These are phyloP conservation scores for Thermoascus crustaceus DNA, from an alignment of 2,329 filamentous ascomycete genomes.

Conservation along the genomic window DNA sequence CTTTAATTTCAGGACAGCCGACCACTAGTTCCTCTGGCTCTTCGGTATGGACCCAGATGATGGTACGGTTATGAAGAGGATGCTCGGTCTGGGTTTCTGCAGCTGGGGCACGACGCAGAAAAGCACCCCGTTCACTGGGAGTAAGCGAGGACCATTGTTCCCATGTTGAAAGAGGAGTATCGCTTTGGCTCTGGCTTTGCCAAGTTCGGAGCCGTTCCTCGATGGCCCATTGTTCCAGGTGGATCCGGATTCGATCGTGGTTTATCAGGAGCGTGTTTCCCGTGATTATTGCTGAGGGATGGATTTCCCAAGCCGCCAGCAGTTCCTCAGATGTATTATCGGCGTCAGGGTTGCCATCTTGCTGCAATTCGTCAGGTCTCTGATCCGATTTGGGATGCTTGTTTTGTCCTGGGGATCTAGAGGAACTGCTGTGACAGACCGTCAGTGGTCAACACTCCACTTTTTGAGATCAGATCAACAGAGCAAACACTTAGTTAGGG, in stretches of 20 bases:
- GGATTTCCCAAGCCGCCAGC: not conserved
- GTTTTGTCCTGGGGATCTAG: too few relatives aligned
- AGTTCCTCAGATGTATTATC: not conserved
- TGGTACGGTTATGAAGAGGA: not conserved
- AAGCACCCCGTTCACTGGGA: not conserved
- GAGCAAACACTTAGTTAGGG: too few relatives aligned
- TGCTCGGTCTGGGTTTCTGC: not conserved
- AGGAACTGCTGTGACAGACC: too few relatives aligned
- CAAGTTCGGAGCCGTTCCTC: not conserved
- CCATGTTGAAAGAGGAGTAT: not conserved
- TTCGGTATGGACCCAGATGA: too few relatives aligned
- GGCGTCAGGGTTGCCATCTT: not conserved
- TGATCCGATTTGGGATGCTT: too few relatives aligned
- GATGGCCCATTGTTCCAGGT: not conserved
- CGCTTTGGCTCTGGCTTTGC: not conserved
- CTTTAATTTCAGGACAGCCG: not conserved
- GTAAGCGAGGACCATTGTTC: not conserved
- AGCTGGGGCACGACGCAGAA: not conserved
- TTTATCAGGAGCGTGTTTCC: not conserved
- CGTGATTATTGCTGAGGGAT: not conserved
- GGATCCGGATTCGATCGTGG: not conserved
- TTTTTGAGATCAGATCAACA: too few relatives aligned
- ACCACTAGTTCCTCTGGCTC: not conserved
- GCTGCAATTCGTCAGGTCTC: too few relatives aligned
- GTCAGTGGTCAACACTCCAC: too few relatives aligned